Conservation (phyloP, 805 yeast species). For the Isabelozyma heimii region DNA sequence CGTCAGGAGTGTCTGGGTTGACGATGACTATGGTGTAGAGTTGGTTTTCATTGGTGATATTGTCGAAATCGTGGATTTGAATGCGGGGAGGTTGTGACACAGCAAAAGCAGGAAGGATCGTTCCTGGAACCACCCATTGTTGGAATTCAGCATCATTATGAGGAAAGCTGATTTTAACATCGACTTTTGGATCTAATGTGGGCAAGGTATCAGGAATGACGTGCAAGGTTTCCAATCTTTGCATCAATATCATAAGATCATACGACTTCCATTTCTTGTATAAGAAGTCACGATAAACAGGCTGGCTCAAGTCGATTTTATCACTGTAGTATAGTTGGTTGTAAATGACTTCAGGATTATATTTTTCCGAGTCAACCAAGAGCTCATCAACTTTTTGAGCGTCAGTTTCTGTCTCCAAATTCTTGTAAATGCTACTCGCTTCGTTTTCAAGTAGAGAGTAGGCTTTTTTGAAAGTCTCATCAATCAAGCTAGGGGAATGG, state of each 20-base stretch:
- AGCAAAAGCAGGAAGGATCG: conserved; percentile 65
- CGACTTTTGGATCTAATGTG: conserved; percentile 77
- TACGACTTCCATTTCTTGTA: conserved; percentile 69
- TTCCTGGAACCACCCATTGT: conserved; percentile 80
- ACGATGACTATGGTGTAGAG: conserved; percentile 77
- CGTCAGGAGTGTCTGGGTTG: conserved; percentile 89
- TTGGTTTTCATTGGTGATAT: conserved; percentile 40
- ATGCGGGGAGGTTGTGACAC: conserved; percentile 77
- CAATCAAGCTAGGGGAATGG: conserved; percentile 64
- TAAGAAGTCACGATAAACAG: conserved; percentile 74
- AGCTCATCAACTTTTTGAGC: conserved; percentile 20
- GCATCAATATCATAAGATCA: conserved; percentile 80
- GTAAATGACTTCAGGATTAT: conserved; percentile 83
- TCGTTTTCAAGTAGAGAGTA: conserved; percentile 56
- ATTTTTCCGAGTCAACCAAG: conserved; percentile 59
- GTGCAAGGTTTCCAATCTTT: conserved; percentile 79
- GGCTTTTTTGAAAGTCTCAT: conserved; percentile 71
- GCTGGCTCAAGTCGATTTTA: conserved; percentile 62
- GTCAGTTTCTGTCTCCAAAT: conserved; percentile 23
- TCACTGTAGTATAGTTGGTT: conserved; percentile 51
- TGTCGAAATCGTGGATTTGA: conserved; percentile 67
- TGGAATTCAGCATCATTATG: conserved; percentile 55
- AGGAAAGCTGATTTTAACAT: conserved; percentile 72
- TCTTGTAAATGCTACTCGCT: conserved; percentile 36
- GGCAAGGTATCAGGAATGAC: conserved; percentile 95